Base-by-base conservation (phyloP, 331 rosid genomes). In the Erythrophleum ivorense region DNA sequence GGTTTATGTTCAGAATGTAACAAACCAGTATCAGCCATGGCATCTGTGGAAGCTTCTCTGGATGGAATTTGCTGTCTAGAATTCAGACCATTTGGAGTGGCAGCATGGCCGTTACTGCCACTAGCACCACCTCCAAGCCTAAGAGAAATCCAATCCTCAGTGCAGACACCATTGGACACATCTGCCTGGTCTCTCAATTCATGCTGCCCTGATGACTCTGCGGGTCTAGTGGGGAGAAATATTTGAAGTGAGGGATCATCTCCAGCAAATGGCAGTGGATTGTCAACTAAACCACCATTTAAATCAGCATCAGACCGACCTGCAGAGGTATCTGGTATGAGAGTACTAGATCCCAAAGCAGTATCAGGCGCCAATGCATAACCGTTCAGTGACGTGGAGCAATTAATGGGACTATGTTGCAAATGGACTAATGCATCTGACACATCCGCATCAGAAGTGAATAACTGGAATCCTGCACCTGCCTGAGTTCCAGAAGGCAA, bases 171-270 rank as follows among this genome's bases (percentile, higher is more conserved):
- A 90, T 96, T 92, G 19, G 99, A 85, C 69, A 88, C 84, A 65
- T 92, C 97, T 43, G 82, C 81, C 74, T 81, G 92, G 75, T 94
- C 94, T 89, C 95, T 92, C 81, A 90, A 82, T 84, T 94, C 90
- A 74, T 91, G 86, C 79, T 87, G 97, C 72, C 81, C 48, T 18
- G 90, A 85, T 63, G 90, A 89, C 81, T 87, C 97, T 11, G 87
- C 88, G 31, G 98, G 98, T 81, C 87, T 94, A 31, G 98, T 89
- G 71, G 99, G 99, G 80, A 96, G 99, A 91, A 96, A 96, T 50
- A 96, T 92, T 86, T 96, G 97, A 76, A 96, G 99, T 5, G 99
- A 87, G 55, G 97, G 98, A 83, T 96, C 99, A 43, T 94, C 92
- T 77, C 94, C 91, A 54, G 89, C 82, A 89, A 94, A 91, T 60